Evolutionary conservation across 2,329 filamentous ascomycete species (phyloP).

Genomic region (Blumeriella jaapii): DNA sequence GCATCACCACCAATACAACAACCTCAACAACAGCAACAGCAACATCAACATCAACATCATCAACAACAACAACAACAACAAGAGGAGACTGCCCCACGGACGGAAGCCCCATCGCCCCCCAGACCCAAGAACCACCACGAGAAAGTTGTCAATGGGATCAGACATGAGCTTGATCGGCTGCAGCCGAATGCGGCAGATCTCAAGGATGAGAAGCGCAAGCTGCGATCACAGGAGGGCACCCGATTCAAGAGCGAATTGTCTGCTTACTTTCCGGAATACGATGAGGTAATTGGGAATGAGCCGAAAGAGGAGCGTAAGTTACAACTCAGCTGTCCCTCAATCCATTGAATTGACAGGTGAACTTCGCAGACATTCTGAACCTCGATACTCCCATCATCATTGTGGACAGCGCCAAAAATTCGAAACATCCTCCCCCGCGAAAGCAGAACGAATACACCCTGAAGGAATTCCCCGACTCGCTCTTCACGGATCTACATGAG

Average conservation of each 20-base stretch:
- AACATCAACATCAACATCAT: no score
- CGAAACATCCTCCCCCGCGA: conserved; percentile 18
- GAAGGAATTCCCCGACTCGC: conserved; percentile 41
- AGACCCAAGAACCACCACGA: conserved; percentile 36
- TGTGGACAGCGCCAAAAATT: conserved; percentile 38
- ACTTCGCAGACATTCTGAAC: conserved; percentile 54
- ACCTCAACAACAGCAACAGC: no score
- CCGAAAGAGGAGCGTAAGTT: conserved; percentile 64
- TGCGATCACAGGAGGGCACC: conserved; percentile 77
- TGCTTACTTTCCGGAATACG: conserved; percentile 86
- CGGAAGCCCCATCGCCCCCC: conserved; percentile 17
- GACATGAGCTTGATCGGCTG: conserved; percentile 46
- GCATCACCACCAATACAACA: conserved; percentile 10
- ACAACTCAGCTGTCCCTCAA: not conserved
- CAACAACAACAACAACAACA: no score
- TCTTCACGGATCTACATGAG: conserved; percentile 46
- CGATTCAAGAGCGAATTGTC: conserved; percentile 86
- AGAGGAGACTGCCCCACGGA: conserved; percentile 11
- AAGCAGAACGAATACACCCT: conserved; percentile 29
- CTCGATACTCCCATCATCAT: conserved; percentile 63
- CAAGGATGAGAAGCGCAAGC: conserved; percentile 57
- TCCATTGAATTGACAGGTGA: conserved; percentile 13
- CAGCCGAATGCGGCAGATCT: conserved; percentile 35
- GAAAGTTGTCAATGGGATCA: conserved; percentile 50
- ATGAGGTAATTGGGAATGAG: conserved; percentile 83